phyloP scores from a whole-genome alignment of 164 flowering plant species.

The Amborella trichopoda region DNA sequence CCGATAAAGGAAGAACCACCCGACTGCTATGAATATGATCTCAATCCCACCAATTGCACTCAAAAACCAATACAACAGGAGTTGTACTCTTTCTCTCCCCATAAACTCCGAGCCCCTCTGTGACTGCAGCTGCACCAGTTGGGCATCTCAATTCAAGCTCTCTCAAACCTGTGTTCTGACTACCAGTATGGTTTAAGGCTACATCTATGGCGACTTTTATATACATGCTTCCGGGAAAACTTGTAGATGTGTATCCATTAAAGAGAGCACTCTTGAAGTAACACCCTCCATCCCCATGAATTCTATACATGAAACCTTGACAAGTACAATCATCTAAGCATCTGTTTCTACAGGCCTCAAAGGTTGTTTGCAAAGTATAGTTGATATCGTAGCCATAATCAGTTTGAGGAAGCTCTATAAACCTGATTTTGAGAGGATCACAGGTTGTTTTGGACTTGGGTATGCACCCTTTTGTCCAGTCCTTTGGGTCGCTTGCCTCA shows the following conservation, averaged over 20 bases:
- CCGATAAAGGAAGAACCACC: slow-evolving; percentile 11
- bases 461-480: slow-evolving; percentile 16
- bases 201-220: slow-evolving; percentile 11
- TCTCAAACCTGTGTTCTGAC: background rate
- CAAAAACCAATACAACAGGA: slow-evolving; percentile 1
- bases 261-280: slow-evolving; percentile 3
- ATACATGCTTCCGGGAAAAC: slow-evolving; percentile 5
- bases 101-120: background rate
- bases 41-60: slow-evolving; percentile 5
- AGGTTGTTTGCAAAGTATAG: background rate
- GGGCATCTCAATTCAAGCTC: background rate
- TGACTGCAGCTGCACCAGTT: background rate
- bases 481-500: slow-evolving; percentile 7
- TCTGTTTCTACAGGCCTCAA: slow-evolving; percentile 11
- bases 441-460: slow-evolving; percentile 5
- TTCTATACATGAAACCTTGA: slow-evolving; percentile 18
- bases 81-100: background rate
- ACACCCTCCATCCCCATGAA: slow-evolving; percentile 5
- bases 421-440: background rate
- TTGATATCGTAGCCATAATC: slow-evolving; percentile 26
- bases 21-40: slow-evolving; percentile 3
- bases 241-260: slow-evolving; percentile 6
- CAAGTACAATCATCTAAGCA: slow-evolving; percentile 10
- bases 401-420: slow-evolving; percentile 9
- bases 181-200: background rate